A percentile compares a stretch with the other conserved stretches of the same genome.
phyloP scores from a whole-genome alignment of 2,329 filamentous ascomycete genomes.

The Exophiala viscosa region DNA sequence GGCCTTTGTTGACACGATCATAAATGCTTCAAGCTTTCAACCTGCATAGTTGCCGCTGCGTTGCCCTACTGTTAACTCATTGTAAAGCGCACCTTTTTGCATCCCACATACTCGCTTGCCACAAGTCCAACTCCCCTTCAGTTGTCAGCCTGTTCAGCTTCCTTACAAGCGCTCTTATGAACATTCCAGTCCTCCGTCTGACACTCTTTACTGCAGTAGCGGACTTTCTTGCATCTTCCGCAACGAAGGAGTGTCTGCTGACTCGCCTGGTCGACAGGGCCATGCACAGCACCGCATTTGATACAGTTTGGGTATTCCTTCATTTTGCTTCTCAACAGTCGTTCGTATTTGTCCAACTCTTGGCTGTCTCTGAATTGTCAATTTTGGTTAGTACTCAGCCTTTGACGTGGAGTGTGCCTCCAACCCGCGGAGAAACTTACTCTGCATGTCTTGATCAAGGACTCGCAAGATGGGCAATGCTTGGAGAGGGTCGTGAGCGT shows the following conservation, averaged over 20 bases:
- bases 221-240: background rate
- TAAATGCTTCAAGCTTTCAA: too few species aligned
- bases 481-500: background rate
- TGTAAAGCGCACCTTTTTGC: too few species aligned
- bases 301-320: background rate
- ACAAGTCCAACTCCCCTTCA: too few species aligned
- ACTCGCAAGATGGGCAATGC: background rate
- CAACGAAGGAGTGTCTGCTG: background rate
- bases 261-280: background rate
- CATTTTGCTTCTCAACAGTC: background rate
- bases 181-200: background rate
- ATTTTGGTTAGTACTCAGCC: background rate
- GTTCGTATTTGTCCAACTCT: background rate
- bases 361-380: background rate
- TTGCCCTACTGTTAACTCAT: too few species aligned
- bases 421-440: background rate
- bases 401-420: background rate
- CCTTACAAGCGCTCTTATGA: slow-evolving; percentile 23
- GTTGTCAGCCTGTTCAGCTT: too few species aligned
- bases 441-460: background rate
- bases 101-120: too few species aligned
- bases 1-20: too few species aligned
- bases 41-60: too few species aligned
- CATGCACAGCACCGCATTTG: background rate
- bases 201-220: background rate